A percentile compares a stretch with the other conserved stretches of the same genome.
phyloP scores from a whole-genome alignment of 1,284 basidiomycete genomes.

The Leccinum subrobustum region DNA sequence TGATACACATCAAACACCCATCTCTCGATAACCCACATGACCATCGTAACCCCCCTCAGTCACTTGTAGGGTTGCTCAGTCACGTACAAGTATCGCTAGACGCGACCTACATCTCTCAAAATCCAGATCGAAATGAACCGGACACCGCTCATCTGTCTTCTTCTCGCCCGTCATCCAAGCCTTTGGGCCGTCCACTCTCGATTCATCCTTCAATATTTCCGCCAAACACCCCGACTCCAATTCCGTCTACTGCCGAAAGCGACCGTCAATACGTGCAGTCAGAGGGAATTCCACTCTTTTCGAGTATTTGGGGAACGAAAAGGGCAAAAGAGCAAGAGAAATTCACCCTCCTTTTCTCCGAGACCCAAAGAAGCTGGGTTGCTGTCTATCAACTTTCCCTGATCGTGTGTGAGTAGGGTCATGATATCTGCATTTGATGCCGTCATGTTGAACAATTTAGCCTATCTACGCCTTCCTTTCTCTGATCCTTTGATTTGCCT shows the following conservation, averaged over 20 bases:
- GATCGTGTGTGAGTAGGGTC: slow-evolving; percentile 63
- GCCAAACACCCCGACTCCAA: slow-evolving; percentile 73
- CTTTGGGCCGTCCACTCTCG: slow-evolving; percentile 33
- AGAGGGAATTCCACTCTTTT: slow-evolving; percentile 72
- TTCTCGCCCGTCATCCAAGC: slow-evolving; percentile 44
- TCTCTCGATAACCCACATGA: slow-evolving; percentile 35
- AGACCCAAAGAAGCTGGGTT: slow-evolving; percentile 60
- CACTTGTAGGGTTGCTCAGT: slow-evolving; percentile 62
- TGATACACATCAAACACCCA: slow-evolving; percentile 50
- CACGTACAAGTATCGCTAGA: slow-evolving; percentile 79
- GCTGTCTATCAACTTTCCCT: slow-evolving; percentile 74
- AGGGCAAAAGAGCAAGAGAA: slow-evolving; percentile 46
- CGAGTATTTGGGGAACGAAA: slow-evolving; percentile 70
- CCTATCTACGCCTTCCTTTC: slow-evolving; percentile 71
- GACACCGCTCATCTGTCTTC: slow-evolving; percentile 45
- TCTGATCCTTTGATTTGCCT: slow-evolving; percentile 76
- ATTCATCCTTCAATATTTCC: slow-evolving; percentile 67
- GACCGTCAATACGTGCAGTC: slow-evolving; percentile 74
- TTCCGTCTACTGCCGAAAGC: slow-evolving; percentile 61
- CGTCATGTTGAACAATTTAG: slow-evolving; percentile 36
- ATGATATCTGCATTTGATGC: background rate
- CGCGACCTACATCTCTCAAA: slow-evolving; percentile 74
- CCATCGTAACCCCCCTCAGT: slow-evolving; percentile 47
- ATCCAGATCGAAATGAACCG: slow-evolving; percentile 27
- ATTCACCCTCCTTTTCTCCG: slow-evolving; percentile 65